Conservation (phyloP, 352 stramenopile species). For the Pseudoperonospora humuli region DNA sequence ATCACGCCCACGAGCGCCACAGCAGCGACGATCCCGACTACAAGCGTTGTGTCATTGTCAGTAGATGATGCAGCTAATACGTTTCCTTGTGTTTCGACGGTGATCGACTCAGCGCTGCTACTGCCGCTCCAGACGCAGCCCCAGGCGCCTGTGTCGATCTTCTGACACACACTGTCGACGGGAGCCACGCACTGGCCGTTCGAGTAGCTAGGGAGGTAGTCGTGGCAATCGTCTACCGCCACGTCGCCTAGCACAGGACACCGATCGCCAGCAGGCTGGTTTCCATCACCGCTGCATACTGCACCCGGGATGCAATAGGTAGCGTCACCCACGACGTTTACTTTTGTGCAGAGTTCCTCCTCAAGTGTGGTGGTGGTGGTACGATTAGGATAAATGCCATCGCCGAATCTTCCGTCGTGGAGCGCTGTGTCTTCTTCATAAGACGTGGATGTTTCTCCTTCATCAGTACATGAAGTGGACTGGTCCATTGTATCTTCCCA, state of each 20-base stretch:
- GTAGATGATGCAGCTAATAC: background rate
- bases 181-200: constrained; percentile 38
- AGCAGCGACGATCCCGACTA: constrained; percentile 1
- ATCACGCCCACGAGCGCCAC: constrained; percentile 5
- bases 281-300: constrained; percentile 40
- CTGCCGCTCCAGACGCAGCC: constrained; percentile 36
- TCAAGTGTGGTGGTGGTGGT: too few relatives aligned
- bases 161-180: constrained; percentile 32
- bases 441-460: constrained; percentile 1
- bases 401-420: background rate
- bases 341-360: constrained; percentile 24
- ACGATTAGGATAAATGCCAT: too few relatives aligned
- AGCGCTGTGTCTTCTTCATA: too few relatives aligned
- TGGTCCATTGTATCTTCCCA: constrained; percentile 10
- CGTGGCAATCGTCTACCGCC: constrained; percentile 37
- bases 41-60: background rate
- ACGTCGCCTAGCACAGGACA: constrained; percentile 48
- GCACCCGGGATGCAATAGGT: constrained; percentile 48
- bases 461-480: background rate
- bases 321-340: constrained; percentile 50
- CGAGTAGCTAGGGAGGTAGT: constrained; percentile 34
- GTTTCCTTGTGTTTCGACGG: constrained; percentile 7
- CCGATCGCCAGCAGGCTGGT: constrained; percentile 21
- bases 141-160: constrained; percentile 45
- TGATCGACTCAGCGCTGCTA: constrained; percentile 5